These are phyloP conservation scores for Wickerhamiella parazyma DNA, from an alignment of 805 yeast species.

Conservation along the genomic window DNA sequence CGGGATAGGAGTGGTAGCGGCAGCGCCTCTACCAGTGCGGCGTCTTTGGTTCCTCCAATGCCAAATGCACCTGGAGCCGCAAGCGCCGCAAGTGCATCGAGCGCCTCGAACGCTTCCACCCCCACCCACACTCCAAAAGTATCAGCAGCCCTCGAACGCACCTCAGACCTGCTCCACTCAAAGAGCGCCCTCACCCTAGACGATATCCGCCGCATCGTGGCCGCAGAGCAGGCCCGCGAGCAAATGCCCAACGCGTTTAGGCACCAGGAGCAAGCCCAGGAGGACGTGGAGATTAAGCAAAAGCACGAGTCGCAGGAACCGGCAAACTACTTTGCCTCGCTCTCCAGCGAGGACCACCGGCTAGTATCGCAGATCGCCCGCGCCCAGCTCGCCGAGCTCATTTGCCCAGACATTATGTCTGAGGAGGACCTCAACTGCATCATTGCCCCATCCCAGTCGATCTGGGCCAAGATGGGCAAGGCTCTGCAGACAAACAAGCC, in stretches of 20 bases:
- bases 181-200: constrained; percentile 83
- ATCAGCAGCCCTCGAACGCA: constrained; percentile 35
- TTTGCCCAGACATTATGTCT: constrained; percentile 25
- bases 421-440: constrained; percentile 21
- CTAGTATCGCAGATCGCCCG: constrained; percentile 40
- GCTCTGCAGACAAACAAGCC: constrained; percentile 24
- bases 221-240: constrained; percentile 91
- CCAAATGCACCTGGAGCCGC: no score
- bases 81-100: no score
- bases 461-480: constrained; percentile 36
- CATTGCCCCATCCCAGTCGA: constrained; percentile 22
- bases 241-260: constrained; percentile 85
- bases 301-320: constrained; percentile 1
- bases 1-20: not conserved
- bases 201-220: constrained; percentile 93
- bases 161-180: constrained; percentile 57
- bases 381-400: constrained; percentile 33
- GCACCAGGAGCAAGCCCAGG: constrained; percentile 35
- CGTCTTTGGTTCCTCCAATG: no score
- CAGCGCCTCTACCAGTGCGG: no score
- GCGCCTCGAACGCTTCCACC: no score
- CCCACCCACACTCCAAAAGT: no score
- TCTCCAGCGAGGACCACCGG: constrained; percentile 43
- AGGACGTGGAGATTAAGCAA: not conserved
- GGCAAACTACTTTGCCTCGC: constrained; percentile 22